Base-by-base conservation (phyloP, 495 filamentous ascomycete species). In the Lophium mytilinum region DNA sequence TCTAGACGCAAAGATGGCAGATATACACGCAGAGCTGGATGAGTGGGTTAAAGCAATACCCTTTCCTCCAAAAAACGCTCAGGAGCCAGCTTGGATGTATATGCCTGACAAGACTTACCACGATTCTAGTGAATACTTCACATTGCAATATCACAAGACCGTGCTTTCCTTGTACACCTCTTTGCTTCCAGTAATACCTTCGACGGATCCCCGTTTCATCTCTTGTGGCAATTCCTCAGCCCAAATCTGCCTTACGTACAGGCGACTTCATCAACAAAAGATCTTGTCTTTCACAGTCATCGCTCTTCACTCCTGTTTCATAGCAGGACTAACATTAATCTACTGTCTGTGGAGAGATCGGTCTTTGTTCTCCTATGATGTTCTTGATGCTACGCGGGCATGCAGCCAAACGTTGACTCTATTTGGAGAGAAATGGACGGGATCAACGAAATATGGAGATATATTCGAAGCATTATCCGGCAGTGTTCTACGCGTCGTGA, bases 261-360 rank as follows among this genome's bases (percentile, higher is more conserved):
- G 49, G 17, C 39, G 50, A 4, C 42, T 58, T 12, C 37, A 58
- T 35, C 56, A 58, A 35, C 56, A 58, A 40, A 53, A 48, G 30
- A 58, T 53, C n/a, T 43, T 58, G 2, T 58, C 56, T 5, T 58
- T 58, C 41, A 58, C 56, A 17, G 53, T 58, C 34, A 58, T 58
- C n/a, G 56, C 39, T 6, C 50, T 58, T 15, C 56, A 58, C 37
- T 58, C 56, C 21, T 58, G 56, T 41, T 58, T 58, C 24, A 50
- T 58, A 5, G 56, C 56, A 14, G 56, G 56, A 9, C 36, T 58
- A 35, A 58, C 56, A 14, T 35, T 58, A 9, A 43, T 58, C 15
- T 58, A 58, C 36, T 58, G 56, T 36, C 42, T 58, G 6, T 58
- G 56, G 56, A 18, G 56, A 15, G 56, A 53, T 42, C 46, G 47